A percentile compares a stretch with the other conserved stretches of the same genome.
Conservation (phyloP, 2,329 filamentous ascomycete species). For the Trichothecium sympodiale region DNA sequence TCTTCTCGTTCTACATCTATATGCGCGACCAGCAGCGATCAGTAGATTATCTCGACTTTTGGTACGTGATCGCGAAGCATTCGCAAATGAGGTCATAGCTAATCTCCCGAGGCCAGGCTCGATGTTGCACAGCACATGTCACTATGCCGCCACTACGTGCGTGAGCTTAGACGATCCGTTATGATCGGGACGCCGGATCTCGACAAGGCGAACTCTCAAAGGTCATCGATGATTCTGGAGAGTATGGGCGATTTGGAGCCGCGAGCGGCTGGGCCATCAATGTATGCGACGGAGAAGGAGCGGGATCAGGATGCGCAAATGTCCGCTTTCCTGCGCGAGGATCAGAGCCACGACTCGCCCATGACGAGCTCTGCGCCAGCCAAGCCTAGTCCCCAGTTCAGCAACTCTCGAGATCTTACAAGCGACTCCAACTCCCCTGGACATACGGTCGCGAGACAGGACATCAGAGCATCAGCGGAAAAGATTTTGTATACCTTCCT, state of each 20-base stretch:
- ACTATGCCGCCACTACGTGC: conserved; percentile 91
- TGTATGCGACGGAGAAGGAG: conserved; percentile 57
- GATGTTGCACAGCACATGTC: conserved; percentile 99
- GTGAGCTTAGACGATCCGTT: conserved; percentile 85
- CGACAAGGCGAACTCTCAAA: conserved; percentile 69
- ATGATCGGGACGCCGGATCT: conserved; percentile 86
- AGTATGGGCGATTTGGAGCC: conserved; percentile 56
- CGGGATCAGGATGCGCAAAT: conserved; percentile 79
- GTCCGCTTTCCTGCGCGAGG: conserved; percentile 75
- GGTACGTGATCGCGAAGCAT: conserved; percentile 44
- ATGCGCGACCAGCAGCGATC: conserved; percentile 98
- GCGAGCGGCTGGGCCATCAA: conserved; percentile 47
- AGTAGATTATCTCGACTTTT: conserved; percentile 97
- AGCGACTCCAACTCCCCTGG: conserved; percentile 74
- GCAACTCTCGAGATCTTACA: conserved; percentile 48
- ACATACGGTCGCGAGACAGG: conserved; percentile 75
- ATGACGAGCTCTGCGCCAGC: conserved; percentile 29
- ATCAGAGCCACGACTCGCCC: conserved; percentile 45
- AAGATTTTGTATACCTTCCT: conserved; percentile 99
- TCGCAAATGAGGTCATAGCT: conserved; percentile 4
- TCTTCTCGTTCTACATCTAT: conserved; percentile 99
- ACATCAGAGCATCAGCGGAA: conserved; percentile 87
- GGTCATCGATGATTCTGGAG: conserved; percentile 72
- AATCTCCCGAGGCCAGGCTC: conserved; percentile 55
- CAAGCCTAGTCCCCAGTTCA: conserved; percentile 44